A percentile compares a stretch with the other conserved stretches of the same genome.
These are phyloP conservation scores for Suhomyces faveliae DNA, from an alignment of 805 yeast species.

Conservation along the genomic window DNA sequence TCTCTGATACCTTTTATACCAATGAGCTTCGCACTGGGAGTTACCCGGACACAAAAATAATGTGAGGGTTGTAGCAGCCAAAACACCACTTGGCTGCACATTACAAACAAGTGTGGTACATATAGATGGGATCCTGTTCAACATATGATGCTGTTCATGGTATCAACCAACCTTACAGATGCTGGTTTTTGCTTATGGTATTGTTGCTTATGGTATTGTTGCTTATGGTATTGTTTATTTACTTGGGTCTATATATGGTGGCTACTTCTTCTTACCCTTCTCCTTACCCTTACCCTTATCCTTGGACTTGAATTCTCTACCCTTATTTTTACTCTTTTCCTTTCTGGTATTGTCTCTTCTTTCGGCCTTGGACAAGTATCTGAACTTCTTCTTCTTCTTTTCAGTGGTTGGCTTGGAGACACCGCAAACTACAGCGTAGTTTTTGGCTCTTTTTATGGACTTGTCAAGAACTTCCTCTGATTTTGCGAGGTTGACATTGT, in stretches of 20 bases:
- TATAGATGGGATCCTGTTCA: no score
- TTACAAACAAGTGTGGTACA: no score
- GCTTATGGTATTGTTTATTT: no score
- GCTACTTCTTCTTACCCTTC: constrained; percentile 1
- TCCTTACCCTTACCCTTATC: constrained; percentile 6
- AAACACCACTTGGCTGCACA: no score
- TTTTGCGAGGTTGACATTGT: constrained; percentile 67
- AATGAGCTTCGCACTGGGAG: neutral
- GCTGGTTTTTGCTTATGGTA: no score
- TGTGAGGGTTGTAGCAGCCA: neutral
- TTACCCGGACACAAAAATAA: neutral
- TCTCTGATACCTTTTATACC: no score
- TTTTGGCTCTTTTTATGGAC: constrained; percentile 75
- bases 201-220: no score
- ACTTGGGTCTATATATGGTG: no score
- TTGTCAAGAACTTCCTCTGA: constrained; percentile 69
- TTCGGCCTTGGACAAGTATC: constrained; percentile 81
- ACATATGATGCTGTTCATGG: no score
- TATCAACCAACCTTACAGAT: no score
- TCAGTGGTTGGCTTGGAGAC: constrained; percentile 41
- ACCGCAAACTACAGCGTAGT: constrained; percentile 70
- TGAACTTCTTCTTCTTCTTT: constrained; percentile 73
- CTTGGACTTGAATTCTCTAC: constrained; percentile 14
- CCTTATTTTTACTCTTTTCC: constrained; percentile 25
- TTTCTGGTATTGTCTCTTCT: constrained; percentile 51